Evolutionary conservation across 2,329 filamentous ascomycete genomes (phyloP).

Genomic region (Calonectria henricotiae): DNA sequence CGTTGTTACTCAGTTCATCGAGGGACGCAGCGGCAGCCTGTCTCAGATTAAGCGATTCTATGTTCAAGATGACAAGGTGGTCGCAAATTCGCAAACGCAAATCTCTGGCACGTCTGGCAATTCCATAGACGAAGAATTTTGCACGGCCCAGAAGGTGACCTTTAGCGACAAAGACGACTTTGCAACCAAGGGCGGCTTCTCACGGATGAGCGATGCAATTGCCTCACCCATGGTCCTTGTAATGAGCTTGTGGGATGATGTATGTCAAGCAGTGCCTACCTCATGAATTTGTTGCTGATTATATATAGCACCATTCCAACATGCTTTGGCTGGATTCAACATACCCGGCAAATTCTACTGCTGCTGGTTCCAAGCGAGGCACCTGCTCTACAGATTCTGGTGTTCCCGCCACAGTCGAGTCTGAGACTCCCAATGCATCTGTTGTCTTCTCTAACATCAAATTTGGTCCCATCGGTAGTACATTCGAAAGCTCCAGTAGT

Average conservation of each 20-base stretch:
- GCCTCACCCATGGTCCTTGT: slow-evolving; percentile 64
- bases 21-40: slow-evolving; percentile 66
- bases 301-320: slow-evolving; percentile 68
- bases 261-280: slow-evolving; percentile 38
- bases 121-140: slow-evolving; percentile 72
- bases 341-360: slow-evolving; percentile 68
- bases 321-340: slow-evolving; percentile 83
- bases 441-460: slow-evolving; percentile 74
- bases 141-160: slow-evolving; percentile 70
- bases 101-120: slow-evolving; percentile 60
- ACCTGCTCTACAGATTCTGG: slow-evolving; percentile 69
- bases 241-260: slow-evolving; percentile 74
- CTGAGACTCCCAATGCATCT: slow-evolving; percentile 61
- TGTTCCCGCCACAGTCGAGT: slow-evolving; percentile 67
- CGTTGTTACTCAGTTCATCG: slow-evolving; percentile 77
- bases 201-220: slow-evolving; percentile 67
- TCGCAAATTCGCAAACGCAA: slow-evolving; percentile 67
- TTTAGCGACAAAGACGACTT: slow-evolving; percentile 73
- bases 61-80: slow-evolving; percentile 73
- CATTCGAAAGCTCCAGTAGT: slow-evolving; percentile 57
- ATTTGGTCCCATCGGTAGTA: slow-evolving; percentile 70
- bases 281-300: neutral
- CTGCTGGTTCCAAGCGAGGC: slow-evolving; percentile 69
- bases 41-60: slow-evolving; percentile 76
- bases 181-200: slow-evolving; percentile 70